Base-by-base conservation (phyloP, 495 filamentous ascomycete species). In the Elasticomyces elasticus region DNA sequence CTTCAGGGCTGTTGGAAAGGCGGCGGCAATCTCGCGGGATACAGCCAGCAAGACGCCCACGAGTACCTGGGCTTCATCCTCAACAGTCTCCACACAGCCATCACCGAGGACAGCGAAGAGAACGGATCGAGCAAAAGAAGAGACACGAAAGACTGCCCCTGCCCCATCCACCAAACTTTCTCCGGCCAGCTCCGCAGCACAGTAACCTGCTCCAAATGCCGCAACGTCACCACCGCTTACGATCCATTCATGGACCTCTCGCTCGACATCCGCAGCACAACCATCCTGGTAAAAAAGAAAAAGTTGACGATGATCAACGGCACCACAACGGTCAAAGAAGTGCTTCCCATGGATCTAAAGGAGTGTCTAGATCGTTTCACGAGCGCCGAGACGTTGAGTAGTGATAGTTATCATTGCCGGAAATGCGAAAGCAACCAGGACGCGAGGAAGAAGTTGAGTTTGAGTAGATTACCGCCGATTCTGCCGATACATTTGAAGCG, bases 1-100 rank as follows among this genome's bases (percentile, higher is more conserved):
- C 79, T 96, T 27, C 75, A 82, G 0, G 82, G 80, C 0, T 85
- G 86, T 58, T 91, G 87, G 87, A 81, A 85, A 52, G 81, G 80
- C 11, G 54, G 76, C 73, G 58, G 69, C 74, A 50, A 84, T n/a
- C 76, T 95, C 24, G 85, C 87, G 10, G 87, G 88, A n/a, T 89
- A 91, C 62, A 83, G 86, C 55, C 88, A 95, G 68, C 90, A 95
- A 69, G 90, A 96, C 65, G 88, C 89, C 1, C 89, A 96, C 66
- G 90, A 96, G 64, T 96, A 90, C 67, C 88, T 94, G 71, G 86
- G 92, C 64, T 94, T 94, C 64, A 76, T 96, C 4, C 81, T 90
- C 31, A 88, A 94, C 67, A 81, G 88, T 62, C 77, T 96, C 1
- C 89, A 95, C 52, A 73, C 78, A 54, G 79, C 79, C 43, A 85